Conservation (phyloP, 2,329 filamentous ascomycete species). For the Aspergillus puulaauensis region DNA sequence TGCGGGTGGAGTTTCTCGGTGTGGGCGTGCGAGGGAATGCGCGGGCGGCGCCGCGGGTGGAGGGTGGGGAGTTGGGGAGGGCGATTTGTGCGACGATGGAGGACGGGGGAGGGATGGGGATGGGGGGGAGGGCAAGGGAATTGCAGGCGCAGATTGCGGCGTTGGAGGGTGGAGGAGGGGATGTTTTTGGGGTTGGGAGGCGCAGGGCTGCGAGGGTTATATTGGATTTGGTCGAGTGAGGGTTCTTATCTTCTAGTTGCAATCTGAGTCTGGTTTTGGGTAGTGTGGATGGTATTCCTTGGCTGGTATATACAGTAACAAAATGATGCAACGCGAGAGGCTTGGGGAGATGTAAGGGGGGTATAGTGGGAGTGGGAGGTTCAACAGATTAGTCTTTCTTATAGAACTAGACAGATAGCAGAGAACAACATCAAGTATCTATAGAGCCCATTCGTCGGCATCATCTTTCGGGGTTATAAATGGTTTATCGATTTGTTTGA, state of each 20-base stretch:
- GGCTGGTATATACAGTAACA: no score
- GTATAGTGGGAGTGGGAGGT: no score
- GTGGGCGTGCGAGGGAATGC: not conserved
- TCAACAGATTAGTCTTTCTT: not conserved
- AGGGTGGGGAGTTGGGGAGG: not conserved
- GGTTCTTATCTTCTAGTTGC: no score
- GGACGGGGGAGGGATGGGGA: not conserved
- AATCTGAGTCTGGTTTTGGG: no score
- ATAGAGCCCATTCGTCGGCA: slow-evolving; percentile 75
- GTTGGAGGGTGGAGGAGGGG: not conserved
- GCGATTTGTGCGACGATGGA: not conserved
- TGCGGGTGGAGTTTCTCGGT: not conserved
- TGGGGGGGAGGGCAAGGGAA: not conserved
- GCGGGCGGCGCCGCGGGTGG: not conserved
- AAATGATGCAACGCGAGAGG: no score
- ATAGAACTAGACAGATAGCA: not conserved
- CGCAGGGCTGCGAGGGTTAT: not conserved
- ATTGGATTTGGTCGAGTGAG: not conserved
- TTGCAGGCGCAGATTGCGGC: not conserved
- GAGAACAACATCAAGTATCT: not conserved
- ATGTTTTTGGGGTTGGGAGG: not conserved
- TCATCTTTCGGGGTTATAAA: slow-evolving; percentile 77
- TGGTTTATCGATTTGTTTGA: slow-evolving; percentile 90
- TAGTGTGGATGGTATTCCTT: no score
- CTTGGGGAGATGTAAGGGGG: no score